A percentile compares a stretch with the other conserved stretches of the same genome.
phyloP scores from a whole-genome alignment of 2,329 filamentous ascomycete genomes.

The Claviceps pusilla region DNA sequence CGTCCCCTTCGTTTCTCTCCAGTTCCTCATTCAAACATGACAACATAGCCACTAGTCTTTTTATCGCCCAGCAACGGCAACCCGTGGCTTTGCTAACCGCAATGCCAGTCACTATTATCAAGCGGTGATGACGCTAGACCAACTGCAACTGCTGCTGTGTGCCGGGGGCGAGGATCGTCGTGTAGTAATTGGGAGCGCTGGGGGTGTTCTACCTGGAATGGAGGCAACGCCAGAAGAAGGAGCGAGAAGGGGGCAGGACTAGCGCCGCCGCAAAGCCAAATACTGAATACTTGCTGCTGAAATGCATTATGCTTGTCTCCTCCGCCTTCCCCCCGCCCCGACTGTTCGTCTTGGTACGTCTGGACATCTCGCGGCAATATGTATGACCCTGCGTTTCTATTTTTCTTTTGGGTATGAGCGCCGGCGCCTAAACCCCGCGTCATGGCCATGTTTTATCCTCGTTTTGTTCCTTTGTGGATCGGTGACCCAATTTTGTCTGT shows the following conservation, averaged over 20 bases:
- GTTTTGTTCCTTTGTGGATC: background rate
- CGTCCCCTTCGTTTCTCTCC: background rate
- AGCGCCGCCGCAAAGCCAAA: background rate
- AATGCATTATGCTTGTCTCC: background rate
- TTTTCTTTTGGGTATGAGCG: background rate
- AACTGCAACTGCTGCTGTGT: background rate
- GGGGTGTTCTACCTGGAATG: background rate
- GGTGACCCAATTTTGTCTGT: too few species aligned
- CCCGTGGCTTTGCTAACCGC: constrained; percentile 5
- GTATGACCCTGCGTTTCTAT: background rate
- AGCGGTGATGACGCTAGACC: constrained; percentile 35
- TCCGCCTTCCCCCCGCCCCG: background rate
- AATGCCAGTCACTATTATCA: constrained; percentile 41
- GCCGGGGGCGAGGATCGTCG: background rate
- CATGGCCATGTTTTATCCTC: background rate
- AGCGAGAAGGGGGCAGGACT: background rate
- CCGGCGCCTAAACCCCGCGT: background rate
- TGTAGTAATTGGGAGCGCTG: constrained; percentile 3
- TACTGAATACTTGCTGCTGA: background rate
- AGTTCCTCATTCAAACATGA: background rate
- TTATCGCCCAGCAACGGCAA: background rate
- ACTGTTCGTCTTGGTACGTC: background rate
- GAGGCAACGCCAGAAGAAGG: background rate
- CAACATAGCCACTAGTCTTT: background rate
- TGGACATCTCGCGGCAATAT: background rate